These are phyloP conservation scores for Aspergillus calidoustus DNA, from an alignment of 2,329 filamentous ascomycete species.

Conservation along the genomic window DNA sequence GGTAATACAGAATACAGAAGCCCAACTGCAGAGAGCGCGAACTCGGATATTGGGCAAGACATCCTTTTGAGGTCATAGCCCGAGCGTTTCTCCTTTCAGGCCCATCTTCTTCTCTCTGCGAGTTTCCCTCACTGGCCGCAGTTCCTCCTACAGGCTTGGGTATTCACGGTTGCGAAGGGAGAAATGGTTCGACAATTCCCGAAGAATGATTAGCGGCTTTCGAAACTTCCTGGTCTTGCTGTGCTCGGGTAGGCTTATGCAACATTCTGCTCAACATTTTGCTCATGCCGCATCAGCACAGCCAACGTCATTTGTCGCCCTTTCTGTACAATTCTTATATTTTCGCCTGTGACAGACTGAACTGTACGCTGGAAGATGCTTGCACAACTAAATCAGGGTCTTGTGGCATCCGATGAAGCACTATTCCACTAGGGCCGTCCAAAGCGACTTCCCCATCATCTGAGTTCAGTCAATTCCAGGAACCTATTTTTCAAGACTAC, in stretches of 20 bases:
- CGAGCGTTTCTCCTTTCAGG: neutral
- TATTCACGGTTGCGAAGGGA: constrained; percentile 1
- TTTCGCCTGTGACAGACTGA: neutral
- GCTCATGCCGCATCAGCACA: constrained; percentile 16
- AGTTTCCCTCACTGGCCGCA: neutral
- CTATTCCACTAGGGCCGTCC: neutral
- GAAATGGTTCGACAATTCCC: neutral
- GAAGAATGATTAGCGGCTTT: constrained; percentile 13
- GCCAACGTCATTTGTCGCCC: neutral
- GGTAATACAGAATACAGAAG: constrained; percentile 27
- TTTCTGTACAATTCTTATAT: neutral
- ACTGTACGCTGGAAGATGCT: neutral
- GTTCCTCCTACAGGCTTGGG: neutral
- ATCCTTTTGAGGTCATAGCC: neutral
- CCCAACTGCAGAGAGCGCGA: constrained; percentile 21
- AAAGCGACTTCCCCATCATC: neutral
- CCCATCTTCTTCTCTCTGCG: neutral
- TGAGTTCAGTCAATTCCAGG: neutral
- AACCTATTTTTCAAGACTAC: neutral
- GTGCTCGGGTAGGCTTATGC: constrained; percentile 23
- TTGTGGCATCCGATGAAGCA: neutral
- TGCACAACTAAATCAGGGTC: constrained; percentile 1
- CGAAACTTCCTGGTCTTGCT: constrained; percentile 4
- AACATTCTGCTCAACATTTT: constrained; percentile 24
- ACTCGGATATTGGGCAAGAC: constrained; percentile 5